Percentiles rank a stretch among this genome's conserved stretches.
Evolutionary conservation across 2,329 filamentous ascomycete species (phyloP).

Genomic region (Gyromitra esculenta): DNA sequence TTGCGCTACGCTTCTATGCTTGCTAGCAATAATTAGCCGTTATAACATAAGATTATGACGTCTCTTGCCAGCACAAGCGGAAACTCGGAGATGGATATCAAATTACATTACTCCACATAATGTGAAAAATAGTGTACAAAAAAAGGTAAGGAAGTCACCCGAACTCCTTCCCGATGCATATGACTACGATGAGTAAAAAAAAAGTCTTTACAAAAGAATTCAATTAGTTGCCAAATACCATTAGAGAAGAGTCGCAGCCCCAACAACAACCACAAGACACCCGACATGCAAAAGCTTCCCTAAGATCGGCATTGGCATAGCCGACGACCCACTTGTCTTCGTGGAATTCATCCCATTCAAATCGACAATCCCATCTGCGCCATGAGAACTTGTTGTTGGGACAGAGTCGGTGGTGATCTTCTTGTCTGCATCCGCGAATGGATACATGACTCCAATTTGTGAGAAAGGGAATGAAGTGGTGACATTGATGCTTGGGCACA

Average conservation of each 20-base stretch:
- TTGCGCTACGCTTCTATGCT: too few relatives aligned
- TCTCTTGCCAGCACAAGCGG: neutral
- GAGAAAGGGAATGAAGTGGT: conserved; percentile 44
- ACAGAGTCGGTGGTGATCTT: conserved; percentile 31
- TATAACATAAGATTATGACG: neutral
- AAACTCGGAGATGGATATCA: conserved; percentile 33
- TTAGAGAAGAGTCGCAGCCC: conserved; percentile 32
- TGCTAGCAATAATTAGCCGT: too few relatives aligned
- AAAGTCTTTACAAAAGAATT: conserved; percentile 34
- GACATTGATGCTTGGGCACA: conserved; percentile 40
- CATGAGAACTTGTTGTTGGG: conserved; percentile 14
- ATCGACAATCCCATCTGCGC: conserved; percentile 38
- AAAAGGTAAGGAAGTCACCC: conserved; percentile 22
- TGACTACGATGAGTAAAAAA: conserved; percentile 3
- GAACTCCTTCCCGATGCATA: conserved; percentile 34
- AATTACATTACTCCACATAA: conserved; percentile 39
- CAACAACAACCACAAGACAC: conserved; percentile 21
- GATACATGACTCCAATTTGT: conserved; percentile 38
- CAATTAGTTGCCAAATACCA: neutral
- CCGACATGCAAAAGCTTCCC: conserved; percentile 11
- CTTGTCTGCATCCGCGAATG: conserved; percentile 27
- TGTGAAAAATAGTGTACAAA: conserved; percentile 27
- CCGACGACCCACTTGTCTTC: conserved; percentile 6
- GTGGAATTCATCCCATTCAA: conserved; percentile 38
- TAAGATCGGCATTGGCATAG: conserved; percentile 4